Evolutionary conservation across 805 yeast species (phyloP), one percentile per base, ranked within the genome.

Genomic region (Metschnikowia corniflorae): DNA sequence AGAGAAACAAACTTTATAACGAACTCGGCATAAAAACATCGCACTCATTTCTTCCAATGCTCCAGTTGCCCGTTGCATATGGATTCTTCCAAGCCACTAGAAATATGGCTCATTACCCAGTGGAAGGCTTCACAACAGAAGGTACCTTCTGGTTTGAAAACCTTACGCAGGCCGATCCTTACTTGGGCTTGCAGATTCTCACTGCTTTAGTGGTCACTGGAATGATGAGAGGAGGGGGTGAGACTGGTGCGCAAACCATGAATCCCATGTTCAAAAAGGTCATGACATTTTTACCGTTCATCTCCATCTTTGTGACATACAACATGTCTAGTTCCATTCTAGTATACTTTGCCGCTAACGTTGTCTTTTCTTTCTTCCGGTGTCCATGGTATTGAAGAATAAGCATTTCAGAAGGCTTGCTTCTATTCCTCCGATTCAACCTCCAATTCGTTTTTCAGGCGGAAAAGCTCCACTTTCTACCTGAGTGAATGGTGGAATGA

Each of bases 31-130:
- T 91, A 58, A 81, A 82, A 55, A 76, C 78, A 45, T 68, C 82
- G 44, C 84, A 84, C 66, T 70, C 85, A 54, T 66, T 82, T 48
- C 82, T 84, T 21, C 97, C 97, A 15, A 60, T 85, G 53, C 51
- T 83, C 8, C 93, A 87, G 58, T 66, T 88, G 39, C 95, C 96
- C 2, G 62, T 86, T 43, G 94, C 95, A 29, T 70, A 89, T 49
- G 96, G 97, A 4, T 80, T 91, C 50, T 93, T 91, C 69, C 77
- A 84, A 44, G 96, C 87, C 35, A 67, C 89, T 28, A 77, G 95
- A 60, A 78, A 79, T 49, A 87, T 93, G 95, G 78, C 91, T 13
- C 73, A 71, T 33, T 70, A 72, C 44, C 96, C 96, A 2, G 94
- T 91, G 2, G 86, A 81, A 37, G 97, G 97, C 0, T 77, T 93